These are phyloP conservation scores for apple (Malus domestica) DNA, from an alignment of 306 rosid genomes.

Conservation along the genomic window ASM211411v1 NC_041804.1:38284501-38285000, in stretches of 20 bases:
- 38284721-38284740: conserved; percentile 62
- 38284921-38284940: conserved; percentile 79
- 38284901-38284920: conserved; percentile 81
- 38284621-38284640: conserved; percentile 84
- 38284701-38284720: conserved; percentile 66
- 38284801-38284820: conserved; percentile 57
- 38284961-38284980: conserved; percentile 48
- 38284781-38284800: conserved; percentile 83
- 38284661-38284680: conserved; percentile 73
- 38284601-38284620: conserved; percentile 67
- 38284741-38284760: conserved; percentile 82
- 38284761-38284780: conserved; percentile 94
- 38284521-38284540: conserved; percentile 76
- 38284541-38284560: conserved; percentile 58
- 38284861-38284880: conserved; percentile 60
- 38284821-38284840: conserved; percentile 57
- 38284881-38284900: conserved; percentile 85
- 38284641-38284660: conserved; percentile 74
- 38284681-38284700: conserved; percentile 77
- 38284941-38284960: conserved; percentile 61
- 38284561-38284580: conserved; percentile 70
- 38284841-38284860: conserved; percentile 57
- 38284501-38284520: conserved; percentile 90
- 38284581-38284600: conserved; percentile 60
- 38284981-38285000: conserved; percentile 47